These are phyloP conservation scores for Fennellomyces sp. DNA, from an alignment of 371 early-diverging fungal species.

Conservation along the genomic window DNA sequence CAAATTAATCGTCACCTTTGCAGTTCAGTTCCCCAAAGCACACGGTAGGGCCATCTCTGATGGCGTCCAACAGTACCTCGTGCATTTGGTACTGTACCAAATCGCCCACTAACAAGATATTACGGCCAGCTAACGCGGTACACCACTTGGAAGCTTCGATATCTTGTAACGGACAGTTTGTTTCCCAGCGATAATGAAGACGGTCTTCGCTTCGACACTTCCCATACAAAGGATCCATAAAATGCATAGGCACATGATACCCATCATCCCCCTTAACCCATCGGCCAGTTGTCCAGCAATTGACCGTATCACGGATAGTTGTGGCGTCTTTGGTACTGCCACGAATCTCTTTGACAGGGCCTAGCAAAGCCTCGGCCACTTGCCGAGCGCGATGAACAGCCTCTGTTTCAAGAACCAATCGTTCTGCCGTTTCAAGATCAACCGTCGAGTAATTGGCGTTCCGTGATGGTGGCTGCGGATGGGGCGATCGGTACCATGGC, in stretches of 20 bases:
- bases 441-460: background rate
- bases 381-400: slow-evolving; percentile 3
- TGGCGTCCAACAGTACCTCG: slow-evolving; percentile 52
- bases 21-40: slow-evolving; percentile 64
- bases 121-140: slow-evolving; percentile 30
- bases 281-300: slow-evolving; percentile 24
- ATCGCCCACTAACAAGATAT: slow-evolving; percentile 59
- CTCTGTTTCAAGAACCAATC: background rate
- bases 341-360: slow-evolving; percentile 11
- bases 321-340: slow-evolving; percentile 3
- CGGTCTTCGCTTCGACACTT: background rate
- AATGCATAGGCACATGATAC: slow-evolving; percentile 22
- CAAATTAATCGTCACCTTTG: slow-evolving; percentile 38
- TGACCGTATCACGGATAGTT: slow-evolving; percentile 5
- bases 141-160: slow-evolving; percentile 36
- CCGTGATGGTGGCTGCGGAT: background rate
- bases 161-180: slow-evolving; percentile 12
- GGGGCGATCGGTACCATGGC: slow-evolving; percentile 4
- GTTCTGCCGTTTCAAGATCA: background rate
- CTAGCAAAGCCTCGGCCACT: slow-evolving; percentile 3
- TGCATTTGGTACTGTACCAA: slow-evolving; percentile 59
- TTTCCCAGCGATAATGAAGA: slow-evolving; percentile 4
- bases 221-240: slow-evolving; percentile 46
- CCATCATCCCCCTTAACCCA: slow-evolving; percentile 6
- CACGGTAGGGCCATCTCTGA: slow-evolving; percentile 49